phyloP scores from a whole-genome alignment of 2,329 filamentous ascomycete genomes.

The Incumbomyces lentus region DNA sequence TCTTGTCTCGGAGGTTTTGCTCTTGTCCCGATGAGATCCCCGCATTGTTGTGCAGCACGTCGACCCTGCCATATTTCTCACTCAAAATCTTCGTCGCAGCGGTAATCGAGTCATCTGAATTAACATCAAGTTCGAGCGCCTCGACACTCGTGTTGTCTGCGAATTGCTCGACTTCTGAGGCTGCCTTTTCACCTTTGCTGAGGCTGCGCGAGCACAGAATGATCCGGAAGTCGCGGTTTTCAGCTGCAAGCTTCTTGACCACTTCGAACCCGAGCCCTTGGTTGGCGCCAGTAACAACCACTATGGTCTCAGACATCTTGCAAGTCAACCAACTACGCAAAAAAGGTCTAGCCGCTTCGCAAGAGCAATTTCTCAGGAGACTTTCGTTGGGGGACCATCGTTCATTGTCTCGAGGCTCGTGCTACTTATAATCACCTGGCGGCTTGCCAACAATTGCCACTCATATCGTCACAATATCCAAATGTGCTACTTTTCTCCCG shows the following conservation, averaged over 20 bases:
- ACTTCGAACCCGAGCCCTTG: conserved; percentile 15
- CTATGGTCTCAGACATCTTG: no score
- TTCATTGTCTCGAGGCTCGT: no score
- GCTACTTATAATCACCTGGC: no score
- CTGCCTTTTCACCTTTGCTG: conserved; percentile 23
- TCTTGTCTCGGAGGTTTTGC: no score
- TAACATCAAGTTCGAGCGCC: conserved; percentile 10
- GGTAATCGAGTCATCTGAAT: conserved; percentile 11
- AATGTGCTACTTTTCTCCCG: no score
- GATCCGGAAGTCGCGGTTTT: conserved; percentile 27
- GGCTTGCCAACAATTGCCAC: no score
- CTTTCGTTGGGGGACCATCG: no score
- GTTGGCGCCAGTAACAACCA: conserved; percentile 15
- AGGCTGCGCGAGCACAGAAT: conserved; percentile 24
- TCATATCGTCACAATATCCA: no score
- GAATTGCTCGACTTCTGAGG: conserved; percentile 7
- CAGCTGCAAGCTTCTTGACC: conserved; percentile 21
- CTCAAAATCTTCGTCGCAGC: conserved; percentile 12
- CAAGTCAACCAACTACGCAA: no score
- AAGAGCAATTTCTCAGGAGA: no score
- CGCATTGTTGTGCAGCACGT: conserved; percentile 20
- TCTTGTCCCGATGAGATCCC: no score
- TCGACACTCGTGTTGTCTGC: conserved; percentile 9
- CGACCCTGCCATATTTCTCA: conserved; percentile 14
- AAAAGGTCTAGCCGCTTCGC: no score